These are phyloP conservation scores for Penicillium sclerotiorum DNA, from an alignment of 2,329 filamentous ascomycete species.

Conservation along the genomic window DNA sequence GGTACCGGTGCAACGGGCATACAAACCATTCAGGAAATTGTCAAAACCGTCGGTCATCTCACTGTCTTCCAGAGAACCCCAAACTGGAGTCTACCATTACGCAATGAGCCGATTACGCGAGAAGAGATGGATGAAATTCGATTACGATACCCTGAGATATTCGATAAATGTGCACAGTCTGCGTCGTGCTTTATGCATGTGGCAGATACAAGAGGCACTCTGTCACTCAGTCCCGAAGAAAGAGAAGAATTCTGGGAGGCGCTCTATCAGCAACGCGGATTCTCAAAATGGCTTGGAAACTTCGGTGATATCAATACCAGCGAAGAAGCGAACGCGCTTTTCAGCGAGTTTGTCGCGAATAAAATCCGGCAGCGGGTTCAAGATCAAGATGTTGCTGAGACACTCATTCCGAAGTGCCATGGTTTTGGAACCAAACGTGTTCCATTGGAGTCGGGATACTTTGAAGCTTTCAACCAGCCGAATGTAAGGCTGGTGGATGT, in stretches of 20 bases:
- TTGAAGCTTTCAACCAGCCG: constrained; percentile 10
- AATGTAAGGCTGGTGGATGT: constrained; percentile 15
- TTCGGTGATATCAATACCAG: constrained; percentile 20
- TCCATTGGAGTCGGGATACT: constrained; percentile 14
- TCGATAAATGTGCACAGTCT: constrained; percentile 13
- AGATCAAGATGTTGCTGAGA: constrained; percentile 11
- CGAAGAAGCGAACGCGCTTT: constrained; percentile 11
- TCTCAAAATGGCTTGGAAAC: constrained; percentile 28
- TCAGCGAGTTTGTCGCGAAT: constrained; percentile 15
- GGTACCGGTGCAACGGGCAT: constrained; percentile 48
- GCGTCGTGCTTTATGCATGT: constrained; percentile 18
- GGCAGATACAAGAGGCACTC: constrained; percentile 2
- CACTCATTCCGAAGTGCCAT: constrained; percentile 14
- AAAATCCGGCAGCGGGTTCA: constrained; percentile 14
- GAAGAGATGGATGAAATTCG: constrained; percentile 18
- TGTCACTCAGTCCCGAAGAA: neutral
- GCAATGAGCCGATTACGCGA: constrained; percentile 19
- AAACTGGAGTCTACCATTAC: constrained; percentile 29
- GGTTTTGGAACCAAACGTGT: constrained; percentile 14
- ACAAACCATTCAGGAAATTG: constrained; percentile 33
- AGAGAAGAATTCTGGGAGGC: constrained; percentile 17
- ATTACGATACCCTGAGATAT: constrained; percentile 16
- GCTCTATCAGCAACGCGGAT: constrained; percentile 20
- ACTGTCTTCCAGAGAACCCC: constrained; percentile 30
- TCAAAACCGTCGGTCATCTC: constrained; percentile 17